Conservation (phyloP, 768 basidiomycete species). For the Macrocybe gigantea region DNA sequence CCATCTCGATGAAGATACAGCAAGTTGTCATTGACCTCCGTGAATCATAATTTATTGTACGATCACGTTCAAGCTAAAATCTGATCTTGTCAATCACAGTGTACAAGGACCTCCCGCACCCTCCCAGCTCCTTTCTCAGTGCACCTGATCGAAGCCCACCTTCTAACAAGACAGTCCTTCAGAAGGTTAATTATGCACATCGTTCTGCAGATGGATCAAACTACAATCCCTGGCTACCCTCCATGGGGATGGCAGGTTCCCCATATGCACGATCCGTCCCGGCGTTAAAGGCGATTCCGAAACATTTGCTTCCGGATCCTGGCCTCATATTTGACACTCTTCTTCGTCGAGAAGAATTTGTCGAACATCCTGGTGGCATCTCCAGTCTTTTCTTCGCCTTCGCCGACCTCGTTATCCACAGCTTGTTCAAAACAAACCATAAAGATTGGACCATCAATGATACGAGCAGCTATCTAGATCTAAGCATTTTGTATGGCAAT, state of each 20-base stretch:
- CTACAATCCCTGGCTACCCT: slow-evolving; percentile 49
- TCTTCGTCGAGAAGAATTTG: slow-evolving; percentile 43
- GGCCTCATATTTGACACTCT: slow-evolving; percentile 69
- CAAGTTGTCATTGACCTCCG: slow-evolving; percentile 47
- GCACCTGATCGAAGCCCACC: not conserved
- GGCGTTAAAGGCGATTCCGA: slow-evolving; percentile 34
- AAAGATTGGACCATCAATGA: slow-evolving; percentile 50
- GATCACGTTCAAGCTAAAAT: slow-evolving; percentile 10
- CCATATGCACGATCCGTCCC: slow-evolving; percentile 70
- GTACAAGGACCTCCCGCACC: slow-evolving; percentile 78
- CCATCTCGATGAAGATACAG: slow-evolving; percentile 35
- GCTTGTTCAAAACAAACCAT: slow-evolving; percentile 56
- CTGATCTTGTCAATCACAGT: slow-evolving; percentile 32
- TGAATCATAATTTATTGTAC: slow-evolving; percentile 26
- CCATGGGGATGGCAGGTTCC: slow-evolving; percentile 51
- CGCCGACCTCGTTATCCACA: slow-evolving; percentile 71
- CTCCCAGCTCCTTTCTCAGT: slow-evolving; percentile 50
- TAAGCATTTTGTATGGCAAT: slow-evolving; percentile 70
- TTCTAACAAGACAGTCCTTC: slow-evolving; percentile 1
- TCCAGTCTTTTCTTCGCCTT: slow-evolving; percentile 76
- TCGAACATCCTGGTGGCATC: slow-evolving; percentile 60
- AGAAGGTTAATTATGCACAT: slow-evolving; percentile 38
- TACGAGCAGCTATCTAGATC: slow-evolving; percentile 69
- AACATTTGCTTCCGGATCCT: slow-evolving; percentile 53
- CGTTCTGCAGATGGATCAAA: slow-evolving; percentile 57